phyloP scores from a whole-genome alignment of 2,329 filamentous ascomycete species.

The Botrytis sinoallii region DNA sequence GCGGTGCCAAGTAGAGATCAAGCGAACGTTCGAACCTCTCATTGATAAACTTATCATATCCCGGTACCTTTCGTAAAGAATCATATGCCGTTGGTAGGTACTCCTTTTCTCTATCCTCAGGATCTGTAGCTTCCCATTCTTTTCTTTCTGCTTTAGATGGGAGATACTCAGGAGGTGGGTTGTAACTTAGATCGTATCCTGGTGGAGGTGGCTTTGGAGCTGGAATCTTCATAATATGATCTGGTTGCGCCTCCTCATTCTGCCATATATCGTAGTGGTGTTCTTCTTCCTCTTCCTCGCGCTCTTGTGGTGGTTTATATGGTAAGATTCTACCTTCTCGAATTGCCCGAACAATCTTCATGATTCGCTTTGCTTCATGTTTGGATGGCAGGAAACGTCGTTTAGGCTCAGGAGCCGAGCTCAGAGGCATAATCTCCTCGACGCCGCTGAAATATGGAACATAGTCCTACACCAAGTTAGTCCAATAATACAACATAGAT shows the following conservation, averaged over 20 bases:
- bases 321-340: slow-evolving; percentile 90
- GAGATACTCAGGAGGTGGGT: slow-evolving; percentile 91
- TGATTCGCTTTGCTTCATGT: slow-evolving; percentile 91
- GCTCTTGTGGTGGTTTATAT: slow-evolving; percentile 71
- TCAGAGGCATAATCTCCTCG: slow-evolving; percentile 90
- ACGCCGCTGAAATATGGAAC: slow-evolving; percentile 92
- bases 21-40: slow-evolving; percentile 94
- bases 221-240: slow-evolving; percentile 90
- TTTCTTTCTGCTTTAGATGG: slow-evolving; percentile 81
- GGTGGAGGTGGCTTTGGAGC: slow-evolving; percentile 92
- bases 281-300: slow-evolving; percentile 70
- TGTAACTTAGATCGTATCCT: slow-evolving; percentile 93
- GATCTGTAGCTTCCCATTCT: slow-evolving; percentile 80
- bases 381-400: slow-evolving; percentile 93
- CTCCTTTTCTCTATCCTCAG: slow-evolving; percentile 86
- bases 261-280: slow-evolving; percentile 86
- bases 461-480: slow-evolving; percentile 57
- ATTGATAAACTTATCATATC: slow-evolving; percentile 85
- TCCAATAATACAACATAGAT: slow-evolving; percentile 21
- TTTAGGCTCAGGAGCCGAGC: slow-evolving; percentile 92
- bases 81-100: slow-evolving; percentile 81
- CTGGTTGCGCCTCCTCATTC: slow-evolving; percentile 77
- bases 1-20: slow-evolving; percentile 90
- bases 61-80: slow-evolving; percentile 85
- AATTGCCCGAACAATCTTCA: slow-evolving; percentile 96